Evolutionary conservation across 179 eudicot species (phyloP).

Genomic region (Carnegiea gigantea): DNA sequence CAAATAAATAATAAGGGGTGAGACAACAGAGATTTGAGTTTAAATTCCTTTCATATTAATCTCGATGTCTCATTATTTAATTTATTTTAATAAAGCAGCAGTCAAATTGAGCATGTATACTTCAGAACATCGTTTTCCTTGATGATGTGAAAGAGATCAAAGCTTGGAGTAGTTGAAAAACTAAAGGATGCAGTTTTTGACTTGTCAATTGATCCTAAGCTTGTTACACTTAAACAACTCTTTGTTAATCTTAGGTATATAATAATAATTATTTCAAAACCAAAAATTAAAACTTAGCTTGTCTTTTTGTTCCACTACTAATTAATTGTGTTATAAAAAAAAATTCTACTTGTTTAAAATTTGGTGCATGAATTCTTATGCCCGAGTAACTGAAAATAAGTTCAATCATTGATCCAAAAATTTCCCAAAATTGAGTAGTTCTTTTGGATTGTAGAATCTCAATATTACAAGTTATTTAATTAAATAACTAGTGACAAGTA

Average conservation of each 20-base stretch:
- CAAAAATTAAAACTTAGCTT: background rate
- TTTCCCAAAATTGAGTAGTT: background rate
- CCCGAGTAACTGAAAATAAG: background rate
- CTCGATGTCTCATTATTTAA: no score
- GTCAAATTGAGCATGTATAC: background rate
- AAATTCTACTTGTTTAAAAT: no score
- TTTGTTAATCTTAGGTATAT: background rate
- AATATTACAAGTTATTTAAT: background rate
- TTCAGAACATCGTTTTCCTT: background rate
- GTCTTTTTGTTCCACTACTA: background rate
- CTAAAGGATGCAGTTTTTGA: constrained; percentile 31
- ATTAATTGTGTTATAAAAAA: background rate
- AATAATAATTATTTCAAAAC: background rate
- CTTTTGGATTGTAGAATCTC: background rate
- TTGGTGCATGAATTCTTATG: background rate
- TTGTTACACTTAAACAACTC: background rate
- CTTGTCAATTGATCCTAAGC: constrained; percentile 12
- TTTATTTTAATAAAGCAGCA: no score
- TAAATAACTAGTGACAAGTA: background rate
- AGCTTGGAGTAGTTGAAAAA: constrained; percentile 28
- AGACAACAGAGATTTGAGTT: no score
- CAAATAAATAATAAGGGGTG: no score
- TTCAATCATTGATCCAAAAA: background rate
- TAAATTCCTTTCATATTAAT: background rate
- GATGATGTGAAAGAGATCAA: background rate